Evolutionary conservation across 805 yeast genomes (phyloP).

Genomic region (Nakazawaea siamensis): DNA sequence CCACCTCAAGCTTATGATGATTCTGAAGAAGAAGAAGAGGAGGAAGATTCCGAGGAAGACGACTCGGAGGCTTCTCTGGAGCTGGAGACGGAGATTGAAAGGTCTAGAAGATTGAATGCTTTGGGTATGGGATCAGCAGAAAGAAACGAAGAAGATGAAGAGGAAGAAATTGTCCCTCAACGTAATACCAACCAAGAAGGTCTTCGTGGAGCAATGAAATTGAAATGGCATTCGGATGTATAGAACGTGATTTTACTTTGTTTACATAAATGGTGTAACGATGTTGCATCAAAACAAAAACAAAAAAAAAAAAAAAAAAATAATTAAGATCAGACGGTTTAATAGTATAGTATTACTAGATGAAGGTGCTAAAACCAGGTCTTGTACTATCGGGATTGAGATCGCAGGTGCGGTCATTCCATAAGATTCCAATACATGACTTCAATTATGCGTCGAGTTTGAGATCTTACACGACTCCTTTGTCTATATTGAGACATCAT

Average conservation of each 20-base stretch:
- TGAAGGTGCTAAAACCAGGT: background rate
- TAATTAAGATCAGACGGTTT: no score
- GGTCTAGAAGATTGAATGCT: constrained; percentile 22
- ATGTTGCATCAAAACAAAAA: no score
- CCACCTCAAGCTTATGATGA: constrained; percentile 7
- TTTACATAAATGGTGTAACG: no score
- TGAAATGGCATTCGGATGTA: constrained; percentile 10
- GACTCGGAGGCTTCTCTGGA: constrained; percentile 17
- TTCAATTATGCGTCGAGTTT: background rate
- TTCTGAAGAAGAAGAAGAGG: constrained; percentile 12
- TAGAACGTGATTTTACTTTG: background rate
- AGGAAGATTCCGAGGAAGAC: background rate
- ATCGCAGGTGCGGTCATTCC: no score
- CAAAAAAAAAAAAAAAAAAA: no score
- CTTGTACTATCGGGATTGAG: no score
- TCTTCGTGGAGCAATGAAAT: constrained; percentile 3
- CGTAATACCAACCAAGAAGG: background rate
- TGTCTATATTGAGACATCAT: constrained; percentile 4
- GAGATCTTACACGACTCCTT: constrained; percentile 1
- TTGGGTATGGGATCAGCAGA: constrained; percentile 15
- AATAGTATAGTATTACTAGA: background rate
- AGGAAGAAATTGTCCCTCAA: constrained; percentile 14
- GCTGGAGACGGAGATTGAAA: constrained; percentile 18
- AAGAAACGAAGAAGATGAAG: constrained; percentile 29
- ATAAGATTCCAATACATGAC: background rate